Evolutionary conservation across 306 rosid species (phyloP).

Genomic region (Ammopiptanthus mongolicus): DNA sequence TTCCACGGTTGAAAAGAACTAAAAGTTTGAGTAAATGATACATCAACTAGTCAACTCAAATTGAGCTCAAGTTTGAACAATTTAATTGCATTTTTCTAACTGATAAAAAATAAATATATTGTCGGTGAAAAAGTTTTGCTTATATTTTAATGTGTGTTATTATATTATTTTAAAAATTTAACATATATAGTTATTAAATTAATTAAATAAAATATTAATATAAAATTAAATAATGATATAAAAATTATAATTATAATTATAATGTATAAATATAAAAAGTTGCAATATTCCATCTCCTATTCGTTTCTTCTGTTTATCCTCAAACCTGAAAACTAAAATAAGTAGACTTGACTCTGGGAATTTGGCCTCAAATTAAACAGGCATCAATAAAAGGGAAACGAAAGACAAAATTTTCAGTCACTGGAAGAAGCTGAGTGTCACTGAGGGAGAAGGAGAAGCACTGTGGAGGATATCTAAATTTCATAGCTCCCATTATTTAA

Average conservation of each 20-base stretch:
- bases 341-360: neutral
- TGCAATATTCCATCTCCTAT: neutral
- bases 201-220: too few relatives aligned
- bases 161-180: too few relatives aligned
- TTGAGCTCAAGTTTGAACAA: neutral
- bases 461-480: neutral
- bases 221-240: too few relatives aligned
- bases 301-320: neutral
- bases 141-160: too few relatives aligned
- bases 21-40: neutral
- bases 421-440: neutral
- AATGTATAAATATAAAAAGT: neutral
- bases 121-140: too few relatives aligned
- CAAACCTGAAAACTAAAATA: neutral
- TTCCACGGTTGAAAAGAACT: neutral
- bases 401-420: neutral
- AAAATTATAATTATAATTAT: too few relatives aligned
- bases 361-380: conserved; percentile 9
- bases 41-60: conserved; percentile 1
- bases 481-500: neutral
- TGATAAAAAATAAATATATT: neutral
- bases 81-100: neutral
- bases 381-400: neutral
- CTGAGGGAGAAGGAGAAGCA: neutral
- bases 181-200: too few relatives aligned